Base-by-base conservation (phyloP, 1,284 basidiomycete genomes). In the Spongiforma sp. region DNA sequence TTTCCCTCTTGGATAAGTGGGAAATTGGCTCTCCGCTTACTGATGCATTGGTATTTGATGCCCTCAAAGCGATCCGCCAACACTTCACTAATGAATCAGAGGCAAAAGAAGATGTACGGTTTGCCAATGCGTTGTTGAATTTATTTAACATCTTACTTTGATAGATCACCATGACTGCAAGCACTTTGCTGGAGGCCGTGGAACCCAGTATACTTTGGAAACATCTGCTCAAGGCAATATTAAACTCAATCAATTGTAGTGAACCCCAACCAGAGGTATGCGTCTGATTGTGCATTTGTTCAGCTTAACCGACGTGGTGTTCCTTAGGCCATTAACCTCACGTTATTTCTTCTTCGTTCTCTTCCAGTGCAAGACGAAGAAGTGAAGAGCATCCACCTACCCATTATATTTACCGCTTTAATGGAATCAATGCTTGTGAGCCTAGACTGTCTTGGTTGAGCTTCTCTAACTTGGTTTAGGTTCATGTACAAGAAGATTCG, bases 1-100 rank as follows among this genome's bases (percentile, higher is more conserved):
- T 99, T 33, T 96, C 96, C 1, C 78, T 99, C 21, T 81, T 99
- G 67, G 98, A 99, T 78, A 98, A 98, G 77, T 98, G 95, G 93
- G 96, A 98, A 77, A 91, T 99, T 59, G 97, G 97, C 1, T 87
- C 88, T 24, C 84, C 87, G 0, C 78, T 99, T 32, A 96, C 95
- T 0, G 88, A 93, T 54, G 83, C 82, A 2, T 79, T 98, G 39
- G 87, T 94, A 6, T 87, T 94, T 62, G 93, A 98, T 68, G 85
- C 92, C 1, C 89, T 97, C 73, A 87, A 84, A 60, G 88, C 93
- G 4, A 82, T 95, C 55, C 86, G 87, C 73, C 76, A 78, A n/a
- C 80, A 87, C 41, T 77, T 89, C 37, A 81, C 88, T 37, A 77
- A 80, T 10, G 80, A 82, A 28, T 72, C 78, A 15, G 88, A 84